Percentiles rank a stretch among this genome's conserved stretches.
These are phyloP conservation scores for Penium margaritaceum DNA, from an alignment of 139 green algal genomes.

Conservation along the genomic window DNA sequence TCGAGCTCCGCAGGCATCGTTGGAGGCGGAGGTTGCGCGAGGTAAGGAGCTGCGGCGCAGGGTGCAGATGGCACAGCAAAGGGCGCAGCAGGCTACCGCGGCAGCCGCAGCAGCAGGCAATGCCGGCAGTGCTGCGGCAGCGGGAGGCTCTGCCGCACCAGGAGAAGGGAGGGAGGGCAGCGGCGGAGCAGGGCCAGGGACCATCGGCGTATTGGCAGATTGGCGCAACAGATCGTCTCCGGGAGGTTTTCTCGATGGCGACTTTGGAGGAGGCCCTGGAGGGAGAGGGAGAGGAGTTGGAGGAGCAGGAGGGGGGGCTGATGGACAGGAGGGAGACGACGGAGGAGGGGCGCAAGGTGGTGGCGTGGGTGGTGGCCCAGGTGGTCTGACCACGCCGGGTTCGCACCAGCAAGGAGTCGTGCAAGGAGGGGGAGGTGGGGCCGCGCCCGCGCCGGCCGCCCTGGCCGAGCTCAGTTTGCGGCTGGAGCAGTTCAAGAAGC, in stretches of 20 bases:
- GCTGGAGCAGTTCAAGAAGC: slow-evolving; percentile 5
- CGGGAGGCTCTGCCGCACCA: not conserved
- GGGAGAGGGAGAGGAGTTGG: no score
- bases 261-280: no score
- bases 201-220: no score
- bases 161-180: not conserved
- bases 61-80: not conserved
- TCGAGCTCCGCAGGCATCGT: not conserved
- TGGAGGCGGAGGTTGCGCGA: not conserved
- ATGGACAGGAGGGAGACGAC: no score
- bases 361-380: no score
- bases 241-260: no score
- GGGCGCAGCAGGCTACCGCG: not conserved
- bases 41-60: not conserved
- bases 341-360: no score
- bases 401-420: no score
- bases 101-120: not conserved
- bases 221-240: no score
- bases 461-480: not conserved
- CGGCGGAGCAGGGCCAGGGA: not conserved
- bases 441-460: not conserved
- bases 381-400: no score
- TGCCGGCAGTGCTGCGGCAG: not conserved
- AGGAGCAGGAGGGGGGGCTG: no score
- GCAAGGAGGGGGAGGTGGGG: no score